Base-by-base conservation (phyloP, 2,329 filamentous ascomycete genomes). In the Phaeosphaeria sp. region DNA sequence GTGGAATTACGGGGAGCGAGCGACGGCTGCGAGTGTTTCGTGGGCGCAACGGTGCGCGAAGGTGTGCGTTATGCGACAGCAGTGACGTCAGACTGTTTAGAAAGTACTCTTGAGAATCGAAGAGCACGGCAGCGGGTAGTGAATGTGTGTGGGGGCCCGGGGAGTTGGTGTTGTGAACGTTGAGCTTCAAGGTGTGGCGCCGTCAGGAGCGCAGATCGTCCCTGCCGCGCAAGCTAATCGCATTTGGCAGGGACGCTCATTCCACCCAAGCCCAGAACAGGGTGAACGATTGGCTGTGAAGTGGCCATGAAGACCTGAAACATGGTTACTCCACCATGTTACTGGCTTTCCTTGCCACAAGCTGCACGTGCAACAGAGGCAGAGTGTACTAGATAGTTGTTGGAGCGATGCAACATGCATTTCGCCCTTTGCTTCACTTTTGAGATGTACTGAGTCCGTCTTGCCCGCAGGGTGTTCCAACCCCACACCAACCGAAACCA, bases 201-300 rank as follows among this genome's bases (percentile, higher is more conserved):
- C 63, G 67, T 65, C 68, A 67, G 66, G 67, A 66, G 67, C 63
- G 60, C 27, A 59, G 59, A 68, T 64, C 64, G 54, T 62, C 63
- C 50, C 61, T 66, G 58, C 57, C 66, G 68, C 58, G 54, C 62
- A 58, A 59, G 56, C 67, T 71, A 70, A 58, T 52, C 54, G 52
- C 6, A 43, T 60, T 50, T 43, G 62, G 58, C 60, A 64, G 50
- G 51, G 61, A 63, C 60, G 42, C 58, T 49, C 64, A 66, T 60
- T 33, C 46, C 13, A 18, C 46, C 46, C 41, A 43, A 21, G 41
- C 41, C 41, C 6, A 18, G 20, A 43, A 43, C 41, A 25, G 44
- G 22, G 6, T n/a, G 6, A n/a, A 11, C 22, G 21, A 46, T 15
- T 46, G 44, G 44, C 22, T 3, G 15, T 23, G 10, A n/a, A n/a